Evolutionary conservation across 352 stramenopile species (phyloP).

Genomic region (Elongisporangium anandrum): DNA sequence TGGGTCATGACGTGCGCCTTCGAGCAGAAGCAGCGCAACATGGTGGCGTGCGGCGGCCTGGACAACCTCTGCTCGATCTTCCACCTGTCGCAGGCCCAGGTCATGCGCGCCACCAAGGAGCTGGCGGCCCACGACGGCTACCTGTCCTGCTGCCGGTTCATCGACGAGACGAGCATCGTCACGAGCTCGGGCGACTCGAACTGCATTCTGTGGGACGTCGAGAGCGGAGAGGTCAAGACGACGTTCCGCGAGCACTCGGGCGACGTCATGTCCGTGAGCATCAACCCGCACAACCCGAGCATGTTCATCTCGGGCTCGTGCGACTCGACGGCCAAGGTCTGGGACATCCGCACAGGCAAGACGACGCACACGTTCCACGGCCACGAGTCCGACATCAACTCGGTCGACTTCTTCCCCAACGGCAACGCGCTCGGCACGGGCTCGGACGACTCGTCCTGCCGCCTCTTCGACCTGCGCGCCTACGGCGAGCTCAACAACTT

Average conservation of each 20-base stretch:
- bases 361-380: conserved; percentile 96
- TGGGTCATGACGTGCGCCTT: conserved; percentile 99
- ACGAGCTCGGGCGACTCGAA: conserved; percentile 97
- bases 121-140: conserved; percentile 98
- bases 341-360: conserved; percentile 95
- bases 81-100: conserved; percentile 88
- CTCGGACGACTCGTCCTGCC: conserved; percentile 96
- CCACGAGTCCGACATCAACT: conserved; percentile 99
- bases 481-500: conserved; percentile 98
- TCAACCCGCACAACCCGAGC: conserved; percentile 94
- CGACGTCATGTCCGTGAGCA: conserved; percentile 97
- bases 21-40: conserved; percentile 95
- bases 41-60: conserved; percentile 97
- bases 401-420: conserved; percentile 97
- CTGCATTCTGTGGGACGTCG: conserved; percentile 99
- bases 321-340: conserved; percentile 97
- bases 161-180: conserved; percentile 92
- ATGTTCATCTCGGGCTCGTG: conserved; percentile 97
- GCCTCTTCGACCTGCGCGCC: conserved; percentile 96
- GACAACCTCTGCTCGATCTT: conserved; percentile 99
- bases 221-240: conserved; percentile 90
- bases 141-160: conserved; percentile 97
- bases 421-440: conserved; percentile 93
- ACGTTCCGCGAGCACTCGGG: conserved; percentile 97
- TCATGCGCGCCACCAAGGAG: conserved; percentile 92